These are phyloP conservation scores for Cyberlindnera americana DNA, from an alignment of 805 yeast genomes.

Conservation along the genomic window DNA sequence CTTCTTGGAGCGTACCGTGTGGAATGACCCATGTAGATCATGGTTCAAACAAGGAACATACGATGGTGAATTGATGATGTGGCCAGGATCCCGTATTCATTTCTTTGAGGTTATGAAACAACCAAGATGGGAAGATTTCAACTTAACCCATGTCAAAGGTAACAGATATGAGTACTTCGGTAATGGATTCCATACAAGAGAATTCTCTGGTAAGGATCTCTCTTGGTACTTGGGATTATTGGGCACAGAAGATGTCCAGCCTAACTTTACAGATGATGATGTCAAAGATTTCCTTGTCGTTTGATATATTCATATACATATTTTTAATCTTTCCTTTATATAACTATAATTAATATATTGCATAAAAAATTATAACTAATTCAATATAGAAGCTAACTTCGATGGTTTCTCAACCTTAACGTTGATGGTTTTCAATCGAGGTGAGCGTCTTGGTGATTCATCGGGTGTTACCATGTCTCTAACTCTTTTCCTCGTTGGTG, in stretches of 20 bases:
- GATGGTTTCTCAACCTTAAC: too few relatives aligned
- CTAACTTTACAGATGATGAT: neutral
- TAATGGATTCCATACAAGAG: conserved; percentile 5
- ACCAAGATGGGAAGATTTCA: conserved; percentile 4
- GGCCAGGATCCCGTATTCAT: conserved; percentile 5
- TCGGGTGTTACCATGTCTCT: conserved; percentile 6
- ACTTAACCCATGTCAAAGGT: conserved; percentile 1
- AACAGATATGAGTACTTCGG: conserved; percentile 3
- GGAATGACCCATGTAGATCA: conserved; percentile 4
- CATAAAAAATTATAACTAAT: too few relatives aligned
- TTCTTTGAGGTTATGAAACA: conserved; percentile 4
- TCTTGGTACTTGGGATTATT: conserved; percentile 2
- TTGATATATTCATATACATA: too few relatives aligned
- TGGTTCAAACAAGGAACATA: conserved; percentile 3
- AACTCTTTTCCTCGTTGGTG: conserved; percentile 5
- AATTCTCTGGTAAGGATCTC: conserved; percentile 2
- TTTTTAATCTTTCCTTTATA: too few relatives aligned
- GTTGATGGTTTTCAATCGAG: neutral
- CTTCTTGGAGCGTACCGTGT: conserved; percentile 88
- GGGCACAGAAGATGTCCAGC: conserved; percentile 1
- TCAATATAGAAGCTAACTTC: too few relatives aligned
- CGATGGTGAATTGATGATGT: conserved; percentile 2
- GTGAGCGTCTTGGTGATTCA: conserved; percentile 3
- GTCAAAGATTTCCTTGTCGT: neutral
- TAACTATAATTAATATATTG: too few relatives aligned